phyloP scores from a whole-genome alignment of 805 yeast genomes.

The Ogataea chonburiensis region DNA sequence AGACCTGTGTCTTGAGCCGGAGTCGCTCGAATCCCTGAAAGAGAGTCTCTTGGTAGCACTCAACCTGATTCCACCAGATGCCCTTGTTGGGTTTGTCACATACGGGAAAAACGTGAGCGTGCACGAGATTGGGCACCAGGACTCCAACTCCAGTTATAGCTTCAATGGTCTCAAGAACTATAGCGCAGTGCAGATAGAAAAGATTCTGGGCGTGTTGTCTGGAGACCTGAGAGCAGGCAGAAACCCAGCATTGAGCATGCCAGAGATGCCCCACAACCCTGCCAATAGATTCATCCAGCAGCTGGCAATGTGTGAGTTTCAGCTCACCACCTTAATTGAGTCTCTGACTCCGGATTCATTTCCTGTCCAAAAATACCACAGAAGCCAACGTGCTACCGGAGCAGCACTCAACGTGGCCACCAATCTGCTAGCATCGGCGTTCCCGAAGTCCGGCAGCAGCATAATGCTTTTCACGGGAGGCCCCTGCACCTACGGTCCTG shows the following conservation, averaged over 20 bases:
- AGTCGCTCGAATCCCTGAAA: conserved; percentile 50
- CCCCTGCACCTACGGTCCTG: conserved; percentile 66
- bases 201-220: conserved; percentile 44
- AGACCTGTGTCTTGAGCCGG: conserved; percentile 54
- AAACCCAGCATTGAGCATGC: conserved; percentile 13
- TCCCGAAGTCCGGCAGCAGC: conserved; percentile 52
- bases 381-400: conserved; percentile 59
- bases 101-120: conserved; percentile 61
- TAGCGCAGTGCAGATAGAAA: conserved; percentile 45
- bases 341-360: conserved; percentile 48
- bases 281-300: conserved; percentile 48
- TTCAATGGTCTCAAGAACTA: conserved; percentile 61
- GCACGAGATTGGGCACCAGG: conserved; percentile 47
- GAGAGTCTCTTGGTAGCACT: conserved; percentile 48
- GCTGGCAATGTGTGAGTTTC: conserved; percentile 49
- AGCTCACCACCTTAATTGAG: conserved; percentile 48
- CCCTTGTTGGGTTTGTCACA: conserved; percentile 56
- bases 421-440: conserved; percentile 37
- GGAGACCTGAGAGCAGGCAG: conserved; percentile 27
- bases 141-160: conserved; percentile 36
- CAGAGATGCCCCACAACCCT: conserved; percentile 23
- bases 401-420: conserved; percentile 52
- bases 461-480: conserved; percentile 58
- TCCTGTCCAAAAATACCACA: conserved; percentile 42
- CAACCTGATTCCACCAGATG: conserved; percentile 47